Evolutionary conservation across 2,329 filamentous ascomycete genomes (phyloP).

Genomic region (Trichophyton rubrum): DNA sequence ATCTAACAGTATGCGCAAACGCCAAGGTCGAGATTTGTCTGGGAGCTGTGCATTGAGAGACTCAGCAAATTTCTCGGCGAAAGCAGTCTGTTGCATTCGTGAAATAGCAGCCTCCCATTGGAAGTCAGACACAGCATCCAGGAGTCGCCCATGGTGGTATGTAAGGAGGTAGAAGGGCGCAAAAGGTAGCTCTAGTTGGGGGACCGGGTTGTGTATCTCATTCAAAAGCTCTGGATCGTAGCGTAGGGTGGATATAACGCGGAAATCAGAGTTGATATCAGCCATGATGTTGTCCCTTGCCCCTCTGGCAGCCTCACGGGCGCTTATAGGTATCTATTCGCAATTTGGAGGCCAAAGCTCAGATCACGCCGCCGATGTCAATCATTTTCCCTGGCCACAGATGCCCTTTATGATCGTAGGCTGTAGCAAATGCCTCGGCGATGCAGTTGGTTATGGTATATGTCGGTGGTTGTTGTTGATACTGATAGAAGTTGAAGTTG

Average conservation of each 20-base stretch:
- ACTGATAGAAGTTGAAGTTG: neutral
- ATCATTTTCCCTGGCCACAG: neutral
- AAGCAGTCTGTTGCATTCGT: conserved; percentile 19
- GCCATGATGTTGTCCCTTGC: neutral
- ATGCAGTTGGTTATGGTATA: neutral
- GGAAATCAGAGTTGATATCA: conserved; percentile 33
- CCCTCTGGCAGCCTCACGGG: neutral
- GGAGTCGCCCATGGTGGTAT: conserved; percentile 65
- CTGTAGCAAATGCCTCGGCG: too few species aligned
- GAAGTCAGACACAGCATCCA: conserved; percentile 44
- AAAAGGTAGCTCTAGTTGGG: conserved; percentile 27
- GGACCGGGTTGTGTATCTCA: conserved; percentile 17
- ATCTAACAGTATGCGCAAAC: conserved; percentile 27
- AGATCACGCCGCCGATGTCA: neutral
- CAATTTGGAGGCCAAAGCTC: neutral
- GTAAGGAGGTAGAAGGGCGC: conserved; percentile 68
- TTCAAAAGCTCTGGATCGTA: conserved; percentile 50
- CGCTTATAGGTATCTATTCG: neutral
- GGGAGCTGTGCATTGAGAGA: conserved; percentile 23
- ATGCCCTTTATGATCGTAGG: neutral
- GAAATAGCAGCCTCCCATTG: conserved; percentile 30
- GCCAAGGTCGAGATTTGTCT: conserved; percentile 25
- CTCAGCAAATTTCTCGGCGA: conserved; percentile 19
- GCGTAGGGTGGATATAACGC: conserved; percentile 58
- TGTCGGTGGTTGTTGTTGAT: neutral